These are phyloP conservation scores for Neoscytalidium dimidiatum DNA, from an alignment of 2,329 filamentous ascomycete genomes.

Conservation along the genomic window DNA sequence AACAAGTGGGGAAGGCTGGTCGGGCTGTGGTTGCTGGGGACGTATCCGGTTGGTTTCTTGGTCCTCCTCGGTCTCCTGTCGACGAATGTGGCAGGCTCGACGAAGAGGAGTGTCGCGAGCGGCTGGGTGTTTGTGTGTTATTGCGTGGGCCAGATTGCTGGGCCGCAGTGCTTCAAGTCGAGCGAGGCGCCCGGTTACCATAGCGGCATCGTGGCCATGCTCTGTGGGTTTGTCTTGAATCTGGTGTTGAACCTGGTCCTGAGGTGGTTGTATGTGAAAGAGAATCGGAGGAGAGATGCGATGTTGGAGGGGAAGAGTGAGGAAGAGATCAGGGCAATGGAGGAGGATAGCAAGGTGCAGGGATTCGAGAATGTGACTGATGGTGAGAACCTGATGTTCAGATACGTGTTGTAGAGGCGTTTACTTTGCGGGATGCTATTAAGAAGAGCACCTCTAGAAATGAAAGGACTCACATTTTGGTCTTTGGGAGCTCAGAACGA, in stretches of 20 bases:
- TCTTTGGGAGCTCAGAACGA: too few relatives aligned
- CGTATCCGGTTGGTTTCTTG: slow-evolving; percentile 62
- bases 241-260: slow-evolving; percentile 50
- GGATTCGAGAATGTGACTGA: slow-evolving; percentile 27
- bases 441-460: too few relatives aligned
- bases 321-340: slow-evolving; percentile 49
- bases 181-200: slow-evolving; percentile 61
- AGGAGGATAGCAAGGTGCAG: slow-evolving; percentile 30
- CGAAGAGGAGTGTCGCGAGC: slow-evolving; percentile 68
- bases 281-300: slow-evolving; percentile 60
- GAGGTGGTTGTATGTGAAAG: slow-evolving; percentile 53
- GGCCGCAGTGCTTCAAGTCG: slow-evolving; percentile 65
- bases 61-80: slow-evolving; percentile 63
- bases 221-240: slow-evolving; percentile 59
- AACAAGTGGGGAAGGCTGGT: slow-evolving; percentile 55
- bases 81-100: slow-evolving; percentile 68
- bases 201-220: slow-evolving; percentile 60
- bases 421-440: too few relatives aligned
- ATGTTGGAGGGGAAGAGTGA: slow-evolving; percentile 62
- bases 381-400: slow-evolving; percentile 25
- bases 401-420: slow-evolving; percentile 24
- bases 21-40: slow-evolving; percentile 62
- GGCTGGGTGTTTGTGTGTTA: slow-evolving; percentile 66
- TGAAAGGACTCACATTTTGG: too few relatives aligned
- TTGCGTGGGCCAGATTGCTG: slow-evolving; percentile 67